These are phyloP conservation scores for Verticillium zaregamsianum DNA, from an alignment of 2,329 filamentous ascomycete species.

Conservation along the genomic window DNA sequence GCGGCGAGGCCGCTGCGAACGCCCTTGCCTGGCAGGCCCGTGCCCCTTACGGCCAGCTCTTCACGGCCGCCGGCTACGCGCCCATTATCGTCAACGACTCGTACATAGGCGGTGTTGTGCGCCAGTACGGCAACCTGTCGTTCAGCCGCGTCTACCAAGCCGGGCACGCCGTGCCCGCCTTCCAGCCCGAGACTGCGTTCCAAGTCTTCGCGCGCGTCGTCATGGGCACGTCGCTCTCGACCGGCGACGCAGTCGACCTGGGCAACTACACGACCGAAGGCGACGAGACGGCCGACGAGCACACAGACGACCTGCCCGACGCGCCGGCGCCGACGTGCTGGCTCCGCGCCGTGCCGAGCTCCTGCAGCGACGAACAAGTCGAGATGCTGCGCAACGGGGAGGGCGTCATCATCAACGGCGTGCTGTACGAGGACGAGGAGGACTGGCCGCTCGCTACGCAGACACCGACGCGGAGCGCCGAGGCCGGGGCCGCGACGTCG, in stretches of 20 bases:
- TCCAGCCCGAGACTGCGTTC: conserved; percentile 57
- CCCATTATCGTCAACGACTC: conserved; percentile 65
- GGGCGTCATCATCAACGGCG: conserved; percentile 57
- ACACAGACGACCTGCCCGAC: conserved; percentile 46
- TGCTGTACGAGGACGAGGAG: conserved; percentile 40
- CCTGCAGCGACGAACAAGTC: conserved; percentile 49
- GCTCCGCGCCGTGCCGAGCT: conserved; percentile 44
- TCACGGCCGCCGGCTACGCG: conserved; percentile 65
- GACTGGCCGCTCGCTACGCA: conserved; percentile 36
- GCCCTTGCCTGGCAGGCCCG: conserved; percentile 49
- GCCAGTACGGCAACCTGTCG: conserved; percentile 71
- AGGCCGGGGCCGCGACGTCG: conserved; percentile 24
- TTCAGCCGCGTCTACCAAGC: conserved; percentile 65
- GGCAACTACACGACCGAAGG: conserved; percentile 54
- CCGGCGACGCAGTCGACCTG: conserved; percentile 48
- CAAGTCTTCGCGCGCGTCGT: conserved; percentile 59
- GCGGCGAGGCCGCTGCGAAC: conserved; percentile 70
- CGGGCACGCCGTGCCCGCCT: conserved; percentile 58
- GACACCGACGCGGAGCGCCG: conserved; percentile 15
- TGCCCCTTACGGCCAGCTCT: conserved; percentile 45
- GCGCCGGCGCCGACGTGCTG: conserved; percentile 55
- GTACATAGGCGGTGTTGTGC: conserved; percentile 67
- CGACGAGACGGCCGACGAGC: conserved; percentile 46
- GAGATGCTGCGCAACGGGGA: conserved; percentile 40
- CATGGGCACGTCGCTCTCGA: conserved; percentile 49